Percentiles rank a stretch among this genome's conserved stretches.
Evolutionary conservation across 1,284 basidiomycete genomes (phyloP).

Genomic region (Moniliophthora roreri): DNA sequence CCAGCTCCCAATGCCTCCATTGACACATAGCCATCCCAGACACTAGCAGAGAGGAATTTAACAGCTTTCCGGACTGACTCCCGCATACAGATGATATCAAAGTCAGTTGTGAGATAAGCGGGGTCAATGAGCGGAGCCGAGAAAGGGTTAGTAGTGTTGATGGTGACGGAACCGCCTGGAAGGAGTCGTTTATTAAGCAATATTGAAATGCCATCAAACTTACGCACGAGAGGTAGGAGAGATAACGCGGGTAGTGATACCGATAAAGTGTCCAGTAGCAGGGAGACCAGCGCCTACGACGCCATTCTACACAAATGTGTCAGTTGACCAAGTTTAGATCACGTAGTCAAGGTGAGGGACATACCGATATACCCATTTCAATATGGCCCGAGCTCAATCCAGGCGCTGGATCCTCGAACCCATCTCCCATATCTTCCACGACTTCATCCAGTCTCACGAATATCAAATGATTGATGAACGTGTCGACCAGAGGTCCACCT

Average conservation of each 20-base stretch:
- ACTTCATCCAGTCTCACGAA: constrained; percentile 11
- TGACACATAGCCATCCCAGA: constrained; percentile 8
- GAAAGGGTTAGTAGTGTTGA: constrained; percentile 30
- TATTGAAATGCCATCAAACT: too few species aligned
- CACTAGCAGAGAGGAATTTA: constrained; percentile 28
- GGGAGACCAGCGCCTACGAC: constrained; percentile 6
- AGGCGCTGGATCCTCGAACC: constrained; percentile 13
- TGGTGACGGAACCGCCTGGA: constrained; percentile 8
- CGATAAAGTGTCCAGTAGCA: constrained; percentile 12
- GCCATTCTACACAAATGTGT: constrained; percentile 7
- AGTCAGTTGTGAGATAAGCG: constrained; percentile 30
- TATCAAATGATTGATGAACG: constrained; percentile 14
- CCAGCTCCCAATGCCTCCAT: not conserved
- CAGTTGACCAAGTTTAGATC: not conserved
- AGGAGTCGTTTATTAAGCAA: not conserved
- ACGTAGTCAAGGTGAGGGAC: not conserved
- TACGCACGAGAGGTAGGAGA: constrained; percentile 12
- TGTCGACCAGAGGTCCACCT: constrained; percentile 16
- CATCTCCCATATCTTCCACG: constrained; percentile 2
- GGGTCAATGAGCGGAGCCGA: constrained; percentile 38
- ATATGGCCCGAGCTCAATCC: constrained; percentile 12
- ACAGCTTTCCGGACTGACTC: constrained; percentile 30
- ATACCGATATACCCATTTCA: constrained; percentile 16
- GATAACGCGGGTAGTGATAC: constrained; percentile 12
- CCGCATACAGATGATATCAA: constrained; percentile 34